Conservation (phyloP, 768 basidiomycete species). For the Podaxis sp. region DNA sequence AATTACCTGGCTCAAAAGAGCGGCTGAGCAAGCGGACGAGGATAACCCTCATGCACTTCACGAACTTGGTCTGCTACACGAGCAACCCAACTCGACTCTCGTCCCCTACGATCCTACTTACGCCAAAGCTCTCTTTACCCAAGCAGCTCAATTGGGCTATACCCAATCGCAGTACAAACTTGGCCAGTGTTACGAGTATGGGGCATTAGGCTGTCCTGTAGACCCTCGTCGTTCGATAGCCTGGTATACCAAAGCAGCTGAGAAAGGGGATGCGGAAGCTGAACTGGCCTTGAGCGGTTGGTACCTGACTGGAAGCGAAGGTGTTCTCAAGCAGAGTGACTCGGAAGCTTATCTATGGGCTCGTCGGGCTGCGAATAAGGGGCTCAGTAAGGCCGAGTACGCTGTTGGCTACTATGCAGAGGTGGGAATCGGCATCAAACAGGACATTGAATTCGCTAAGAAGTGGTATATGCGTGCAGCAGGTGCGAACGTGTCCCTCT, state of each 20-base stretch:
- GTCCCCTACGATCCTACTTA: conserved; percentile 81
- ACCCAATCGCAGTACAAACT: conserved; percentile 94
- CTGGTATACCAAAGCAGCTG: conserved; percentile 98
- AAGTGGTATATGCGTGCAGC: conserved; percentile 99
- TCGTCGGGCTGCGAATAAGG: conserved; percentile 93
- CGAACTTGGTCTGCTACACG: conserved; percentile 88
- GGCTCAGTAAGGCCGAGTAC: conserved; percentile 95
- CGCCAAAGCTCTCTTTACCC: conserved; percentile 83
- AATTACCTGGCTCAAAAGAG: conserved; percentile 90
- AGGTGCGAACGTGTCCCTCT: conserved; percentile 51
- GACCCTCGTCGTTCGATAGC: conserved; percentile 94
- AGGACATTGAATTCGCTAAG: conserved; percentile 94
- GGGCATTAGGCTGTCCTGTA: conserved; percentile 81
- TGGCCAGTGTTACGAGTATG: conserved; percentile 94
- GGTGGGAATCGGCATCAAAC: conserved; percentile 96
- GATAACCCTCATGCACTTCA: conserved; percentile 98
- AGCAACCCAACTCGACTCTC: conserved; percentile 61
- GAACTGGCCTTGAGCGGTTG: conserved; percentile 96
- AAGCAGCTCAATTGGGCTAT: conserved; percentile 92
- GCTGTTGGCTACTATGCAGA: conserved; percentile 99
- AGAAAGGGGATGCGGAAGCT: conserved; percentile 93
- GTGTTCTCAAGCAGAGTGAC: conserved; percentile 95
- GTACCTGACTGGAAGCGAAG: conserved; percentile 96
- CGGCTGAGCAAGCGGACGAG: conserved; percentile 96
- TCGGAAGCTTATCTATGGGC: conserved; percentile 99